Evolutionary conservation across 179 eudicot genomes (phyloP).

Genomic region (Actinidia chinensis): DNA sequence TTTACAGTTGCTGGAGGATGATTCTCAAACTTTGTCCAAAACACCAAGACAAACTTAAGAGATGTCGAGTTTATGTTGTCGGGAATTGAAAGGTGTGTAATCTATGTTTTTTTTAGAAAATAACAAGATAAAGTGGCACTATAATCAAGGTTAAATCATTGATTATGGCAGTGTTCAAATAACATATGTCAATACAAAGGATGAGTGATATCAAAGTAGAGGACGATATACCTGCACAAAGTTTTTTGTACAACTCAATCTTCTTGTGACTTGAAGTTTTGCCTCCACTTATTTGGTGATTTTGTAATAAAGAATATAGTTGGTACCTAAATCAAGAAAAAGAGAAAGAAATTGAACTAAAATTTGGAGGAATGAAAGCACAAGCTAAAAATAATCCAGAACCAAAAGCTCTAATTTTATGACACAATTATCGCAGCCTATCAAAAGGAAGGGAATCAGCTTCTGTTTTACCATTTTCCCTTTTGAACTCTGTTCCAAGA

Average conservation of each 20-base stretch:
- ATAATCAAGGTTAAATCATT: neutral
- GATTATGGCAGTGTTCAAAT: neutral
- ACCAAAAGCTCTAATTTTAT: neutral
- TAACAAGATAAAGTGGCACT: neutral
- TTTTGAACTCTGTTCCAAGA: neutral
- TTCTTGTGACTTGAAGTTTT: conserved; percentile 87
- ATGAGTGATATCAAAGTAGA: conserved; percentile 1
- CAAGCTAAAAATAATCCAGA: neutral
- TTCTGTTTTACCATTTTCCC: neutral
- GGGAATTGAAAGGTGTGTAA: too few species aligned
- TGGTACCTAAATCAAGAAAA: conserved; percentile 59
- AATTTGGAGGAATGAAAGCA: neutral
- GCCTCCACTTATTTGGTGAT: conserved; percentile 72
- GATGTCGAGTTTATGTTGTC: too few species aligned
- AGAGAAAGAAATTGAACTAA: conserved; percentile 15
- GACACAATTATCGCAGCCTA: neutral
- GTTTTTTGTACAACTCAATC: conserved; percentile 83
- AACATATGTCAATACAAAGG: neutral
- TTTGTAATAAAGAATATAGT: conserved; percentile 86
- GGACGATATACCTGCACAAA: conserved; percentile 59
- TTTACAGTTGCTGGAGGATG: too few species aligned
- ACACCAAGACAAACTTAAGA: too few species aligned
- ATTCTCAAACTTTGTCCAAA: too few species aligned
- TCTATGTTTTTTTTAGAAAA: too few species aligned
- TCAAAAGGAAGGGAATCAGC: neutral